These are phyloP conservation scores for Podospora pseudopauciseta DNA, from an alignment of 495 filamentous ascomycete genomes.

Conservation along the genomic window DNA sequence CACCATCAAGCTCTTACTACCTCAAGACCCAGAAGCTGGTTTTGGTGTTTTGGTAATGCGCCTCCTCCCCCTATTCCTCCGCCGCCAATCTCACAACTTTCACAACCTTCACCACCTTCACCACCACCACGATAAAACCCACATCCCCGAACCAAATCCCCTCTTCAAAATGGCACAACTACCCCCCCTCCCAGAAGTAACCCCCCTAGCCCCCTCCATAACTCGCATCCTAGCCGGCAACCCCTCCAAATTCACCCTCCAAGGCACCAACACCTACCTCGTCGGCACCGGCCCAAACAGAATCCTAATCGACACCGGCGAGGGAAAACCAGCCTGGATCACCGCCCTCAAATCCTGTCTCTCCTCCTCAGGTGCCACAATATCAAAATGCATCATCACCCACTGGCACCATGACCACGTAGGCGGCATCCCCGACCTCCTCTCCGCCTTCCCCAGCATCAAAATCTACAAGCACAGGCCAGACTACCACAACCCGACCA, in stretches of 20 bases:
- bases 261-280: slow-evolving; percentile 82
- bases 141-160: not conserved
- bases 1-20: not conserved
- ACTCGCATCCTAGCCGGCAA: slow-evolving; percentile 79
- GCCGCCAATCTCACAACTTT: not conserved
- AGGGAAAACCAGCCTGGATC: slow-evolving; percentile 62
- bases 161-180: slow-evolving; percentile 37
- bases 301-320: slow-evolving; percentile 77
- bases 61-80: not conserved
- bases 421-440: slow-evolving; percentile 66
- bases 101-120: not conserved
- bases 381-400: slow-evolving; percentile 61
- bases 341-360: slow-evolving; percentile 59
- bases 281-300: slow-evolving; percentile 65
- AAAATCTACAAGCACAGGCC: slow-evolving; percentile 54
- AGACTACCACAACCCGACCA: slow-evolving; percentile 12
- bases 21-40: not conserved
- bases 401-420: slow-evolving; percentile 91
- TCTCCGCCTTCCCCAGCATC: slow-evolving; percentile 55
- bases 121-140: too few species aligned
- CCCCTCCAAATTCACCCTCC: slow-evolving; percentile 64
- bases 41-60: not conserved
- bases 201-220: slow-evolving; percentile 60
- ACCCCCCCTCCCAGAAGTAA: slow-evolving; percentile 57
- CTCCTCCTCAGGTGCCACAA: slow-evolving; percentile 16